Evolutionary conservation across 192 early-diverging fungal species (phyloP).

Genomic region (Pilobolus umbonatus): DNA sequence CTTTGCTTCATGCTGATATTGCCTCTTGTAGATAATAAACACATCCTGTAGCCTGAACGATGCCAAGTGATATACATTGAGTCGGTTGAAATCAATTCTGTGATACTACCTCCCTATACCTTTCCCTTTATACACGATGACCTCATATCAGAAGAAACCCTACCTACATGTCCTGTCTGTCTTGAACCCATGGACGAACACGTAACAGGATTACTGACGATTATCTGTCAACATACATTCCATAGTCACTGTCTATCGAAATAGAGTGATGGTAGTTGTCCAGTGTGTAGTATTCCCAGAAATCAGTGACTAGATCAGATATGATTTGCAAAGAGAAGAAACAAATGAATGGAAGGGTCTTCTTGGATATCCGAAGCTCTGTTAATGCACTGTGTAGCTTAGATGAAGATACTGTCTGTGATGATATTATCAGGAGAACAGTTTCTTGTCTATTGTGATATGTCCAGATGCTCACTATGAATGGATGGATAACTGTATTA

Average conservation of each 20-base stretch:
- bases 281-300: slow-evolving; percentile 87
- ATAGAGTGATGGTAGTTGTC: slow-evolving; percentile 92
- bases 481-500: slow-evolving; percentile 72
- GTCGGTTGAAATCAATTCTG: slow-evolving; percentile 61
- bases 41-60: slow-evolving; percentile 54
- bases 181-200: slow-evolving; percentile 90
- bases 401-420: slow-evolving; percentile 78
- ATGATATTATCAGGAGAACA: slow-evolving; percentile 74
- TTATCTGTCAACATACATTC: slow-evolving; percentile 94
- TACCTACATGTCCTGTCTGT: slow-evolving; percentile 95
- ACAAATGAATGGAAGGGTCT: slow-evolving; percentile 53
- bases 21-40: not conserved
- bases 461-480: not conserved
- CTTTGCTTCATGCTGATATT: not conserved
- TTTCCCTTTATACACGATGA: slow-evolving; percentile 52
- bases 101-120: slow-evolving; percentile 56
- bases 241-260: slow-evolving; percentile 89
- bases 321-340: not conserved
- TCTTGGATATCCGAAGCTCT: slow-evolving; percentile 86
- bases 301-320: slow-evolving; percentile 23
- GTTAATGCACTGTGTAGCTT: slow-evolving; percentile 84
- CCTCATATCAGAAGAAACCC: no score
- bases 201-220: slow-evolving; percentile 86
- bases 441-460: not conserved
- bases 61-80: slow-evolving; percentile 81